Evolutionary conservation across 768 basidiomycete genomes (phyloP), one percentile per base, ranked within the genome.

Genomic region (Boletellus sp.): DNA sequence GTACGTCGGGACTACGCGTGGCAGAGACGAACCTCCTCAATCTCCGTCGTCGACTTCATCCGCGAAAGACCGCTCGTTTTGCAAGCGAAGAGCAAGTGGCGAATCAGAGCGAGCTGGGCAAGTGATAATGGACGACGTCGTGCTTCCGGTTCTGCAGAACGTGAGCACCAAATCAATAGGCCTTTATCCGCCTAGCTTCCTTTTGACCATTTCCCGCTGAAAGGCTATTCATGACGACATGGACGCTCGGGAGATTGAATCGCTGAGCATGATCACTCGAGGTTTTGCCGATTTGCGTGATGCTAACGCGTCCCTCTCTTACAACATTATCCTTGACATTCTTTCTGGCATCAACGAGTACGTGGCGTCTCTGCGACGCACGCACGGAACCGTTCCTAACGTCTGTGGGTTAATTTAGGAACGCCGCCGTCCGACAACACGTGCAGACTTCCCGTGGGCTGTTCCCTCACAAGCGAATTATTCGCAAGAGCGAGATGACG

Each of bases 271-370:
- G 83, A 78, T 99, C 20, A 81, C 87, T 38, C 78, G 91, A 53
- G 96, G 95, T 1, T 97, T 98, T 67, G 70, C 81, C 33, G 93
- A 95, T 61, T 75, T 99, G 17, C 84, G 84, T 50, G 83, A 85
- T 16, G 79, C 81, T 19, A 94, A 94, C 60, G 81, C 95, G 0
- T 83, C 86, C 50, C 75, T 96, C 28, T 88, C 91, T 1, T 95
- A 96, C 65, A 85, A 83, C 53, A 73, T 95, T 40, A 80, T 98
- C 35, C 81, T 94, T 47, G 94, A 97, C 62, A 81, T 98, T 35
- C 74, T 98, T 10, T 79, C 86, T 32, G 93, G 90, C 13, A 87
- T 98, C 64, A 90, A 95, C 66, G 89, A 92, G 94, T 94, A 67
- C 54, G n/a, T n/a, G n/a, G n/a, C n/a, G 89, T 78, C 15, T 43